phyloP scores from a whole-genome alignment of 2,329 filamentous ascomycete genomes.

The Botryosphaeria dothidea region DNA sequence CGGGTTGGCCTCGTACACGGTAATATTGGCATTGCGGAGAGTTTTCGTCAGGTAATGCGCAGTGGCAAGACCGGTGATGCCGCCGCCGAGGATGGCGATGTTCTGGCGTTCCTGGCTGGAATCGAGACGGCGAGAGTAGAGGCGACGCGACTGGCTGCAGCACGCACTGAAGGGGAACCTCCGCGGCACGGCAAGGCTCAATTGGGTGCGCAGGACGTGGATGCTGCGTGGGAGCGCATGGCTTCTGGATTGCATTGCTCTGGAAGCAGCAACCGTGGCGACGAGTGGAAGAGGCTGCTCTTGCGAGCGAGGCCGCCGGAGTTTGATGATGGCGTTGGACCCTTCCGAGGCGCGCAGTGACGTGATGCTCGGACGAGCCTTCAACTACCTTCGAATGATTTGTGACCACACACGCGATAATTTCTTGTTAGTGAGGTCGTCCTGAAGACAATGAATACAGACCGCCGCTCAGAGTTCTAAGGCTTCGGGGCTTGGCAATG shows the following conservation, averaged over 20 bases:
- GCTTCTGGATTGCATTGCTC: slow-evolving; percentile 40
- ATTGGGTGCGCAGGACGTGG: not conserved
- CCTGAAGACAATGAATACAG: too few relatives aligned
- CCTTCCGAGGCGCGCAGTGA: slow-evolving; percentile 6
- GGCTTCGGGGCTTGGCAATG: not conserved
- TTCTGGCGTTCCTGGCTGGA: slow-evolving; percentile 29
- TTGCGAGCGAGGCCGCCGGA: slow-evolving; percentile 4
- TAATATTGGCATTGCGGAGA: slow-evolving; percentile 70
- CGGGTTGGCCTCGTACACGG: slow-evolving; percentile 72
- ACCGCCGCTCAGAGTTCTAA: not conserved
- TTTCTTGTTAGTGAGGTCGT: not conserved
- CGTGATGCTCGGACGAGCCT: slow-evolving; percentile 11
- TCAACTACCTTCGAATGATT: not conserved
- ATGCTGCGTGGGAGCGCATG: slow-evolving; percentile 30
- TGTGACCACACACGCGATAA: not conserved
- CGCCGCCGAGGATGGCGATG: slow-evolving; percentile 54
- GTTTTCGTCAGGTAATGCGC: slow-evolving; percentile 71
- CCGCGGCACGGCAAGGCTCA: not conserved
- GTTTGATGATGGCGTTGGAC: slow-evolving; percentile 15
- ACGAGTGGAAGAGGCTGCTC: slow-evolving; percentile 20
- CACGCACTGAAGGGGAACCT: not conserved
- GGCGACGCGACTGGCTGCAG: slow-evolving; percentile 22
- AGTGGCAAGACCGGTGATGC: slow-evolving; percentile 53
- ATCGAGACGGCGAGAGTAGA: slow-evolving; percentile 30
- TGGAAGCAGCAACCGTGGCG: slow-evolving; percentile 24